Percentiles rank a stretch among this genome's conserved stretches.
Conservation (phyloP, 1,284 basidiomycete species). For the Pseudozyma tsukubaensis region DNA sequence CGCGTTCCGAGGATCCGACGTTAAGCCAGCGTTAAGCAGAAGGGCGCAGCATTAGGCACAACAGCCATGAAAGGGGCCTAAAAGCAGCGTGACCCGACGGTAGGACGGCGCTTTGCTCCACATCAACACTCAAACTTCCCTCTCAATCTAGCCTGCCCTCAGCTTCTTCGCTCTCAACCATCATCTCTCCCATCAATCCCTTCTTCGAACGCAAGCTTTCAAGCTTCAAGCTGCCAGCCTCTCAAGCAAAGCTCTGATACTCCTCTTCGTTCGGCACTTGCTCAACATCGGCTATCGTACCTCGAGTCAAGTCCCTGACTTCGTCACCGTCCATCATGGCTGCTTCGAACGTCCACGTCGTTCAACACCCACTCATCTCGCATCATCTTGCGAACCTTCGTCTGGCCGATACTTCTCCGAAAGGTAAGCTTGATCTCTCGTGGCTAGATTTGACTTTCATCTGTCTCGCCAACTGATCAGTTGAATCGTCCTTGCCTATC, state of each 20-base stretch:
- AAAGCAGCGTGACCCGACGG: background rate
- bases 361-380: conserved; percentile 57
- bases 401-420: conserved; percentile 57
- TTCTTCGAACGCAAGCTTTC: background rate
- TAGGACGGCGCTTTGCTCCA: conserved; percentile 6
- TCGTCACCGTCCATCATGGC: conserved; percentile 20
- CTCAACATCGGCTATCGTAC: too few species aligned
- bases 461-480: background rate
- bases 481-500: background rate
- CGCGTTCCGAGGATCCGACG: conserved; percentile 41
- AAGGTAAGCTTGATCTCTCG: conserved; percentile 21
- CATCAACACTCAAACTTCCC: conserved; percentile 15
- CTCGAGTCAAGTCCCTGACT: too few species aligned
- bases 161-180: background rate
- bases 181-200: background rate
- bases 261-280: background rate
- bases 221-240: background rate
- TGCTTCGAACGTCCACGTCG: conserved; percentile 45
- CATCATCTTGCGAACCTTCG: conserved; percentile 58
- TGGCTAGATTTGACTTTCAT: too few species aligned
- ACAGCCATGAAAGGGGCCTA: background rate
- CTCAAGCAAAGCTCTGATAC: background rate
- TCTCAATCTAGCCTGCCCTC: background rate
- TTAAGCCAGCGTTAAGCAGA: background rate
- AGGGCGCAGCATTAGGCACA: background rate